Evolutionary conservation across 352 stramenopile species (phyloP).

Genomic region (Aphanomyces astaci): DNA sequence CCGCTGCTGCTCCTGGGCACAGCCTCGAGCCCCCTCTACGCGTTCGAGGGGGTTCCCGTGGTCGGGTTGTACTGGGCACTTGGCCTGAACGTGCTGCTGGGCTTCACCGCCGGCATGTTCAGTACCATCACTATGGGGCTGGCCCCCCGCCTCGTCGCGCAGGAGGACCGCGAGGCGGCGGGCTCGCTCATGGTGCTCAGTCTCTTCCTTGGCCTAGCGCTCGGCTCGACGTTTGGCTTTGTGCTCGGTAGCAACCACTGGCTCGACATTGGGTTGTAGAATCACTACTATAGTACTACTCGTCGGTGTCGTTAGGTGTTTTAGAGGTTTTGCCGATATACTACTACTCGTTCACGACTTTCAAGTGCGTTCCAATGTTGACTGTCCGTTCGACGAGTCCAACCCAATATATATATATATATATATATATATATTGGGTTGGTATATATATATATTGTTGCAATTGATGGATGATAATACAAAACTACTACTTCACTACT

Average conservation of each 20-base stretch:
- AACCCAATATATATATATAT: too few relatives aligned
- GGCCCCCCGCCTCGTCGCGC: slow-evolving; percentile 39
- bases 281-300: background rate
- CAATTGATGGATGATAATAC: too few relatives aligned
- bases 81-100: slow-evolving; percentile 40
- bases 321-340: too few relatives aligned
- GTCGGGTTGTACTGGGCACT: slow-evolving; percentile 19
- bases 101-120: slow-evolving; percentile 44
- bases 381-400: too few relatives aligned
- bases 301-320: background rate
- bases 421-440: too few relatives aligned
- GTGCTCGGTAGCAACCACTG: slow-evolving; percentile 40
- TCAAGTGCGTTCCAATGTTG: background rate
- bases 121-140: slow-evolving; percentile 58
- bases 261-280: slow-evolving; percentile 26
- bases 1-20: slow-evolving; percentile 50
- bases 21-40: slow-evolving; percentile 37
- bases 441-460: too few relatives aligned
- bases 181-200: slow-evolving; percentile 52
- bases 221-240: slow-evolving; percentile 42
- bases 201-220: slow-evolving; percentile 47
- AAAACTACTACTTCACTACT: background rate
- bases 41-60: slow-evolving; percentile 25
- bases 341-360: too few relatives aligned
- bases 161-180: slow-evolving; percentile 47